phyloP scores from a whole-genome alignment of 148 eudicot species.

The Polygonum maritimum region DNA sequence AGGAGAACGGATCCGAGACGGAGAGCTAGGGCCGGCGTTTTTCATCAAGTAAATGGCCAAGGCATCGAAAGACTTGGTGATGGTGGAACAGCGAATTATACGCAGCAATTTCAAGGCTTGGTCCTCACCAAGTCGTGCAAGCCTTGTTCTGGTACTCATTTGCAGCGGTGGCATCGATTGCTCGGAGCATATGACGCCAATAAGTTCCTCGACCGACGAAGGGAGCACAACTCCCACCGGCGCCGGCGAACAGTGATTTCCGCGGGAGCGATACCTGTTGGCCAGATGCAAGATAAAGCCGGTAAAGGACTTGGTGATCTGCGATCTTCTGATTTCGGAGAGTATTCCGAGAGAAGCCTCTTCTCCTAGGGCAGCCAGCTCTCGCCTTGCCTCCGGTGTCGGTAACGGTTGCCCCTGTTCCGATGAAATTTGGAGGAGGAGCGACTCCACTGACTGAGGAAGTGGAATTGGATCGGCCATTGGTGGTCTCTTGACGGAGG shows the following conservation, averaged over 20 bases:
- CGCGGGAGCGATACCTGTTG: background rate
- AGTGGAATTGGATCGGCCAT: background rate
- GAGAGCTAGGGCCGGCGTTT: background rate
- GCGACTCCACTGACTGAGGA: slow-evolving; percentile 21
- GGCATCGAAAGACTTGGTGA: background rate
- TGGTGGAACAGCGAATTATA: background rate
- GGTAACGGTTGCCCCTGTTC: slow-evolving; percentile 24
- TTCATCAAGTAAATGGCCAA: background rate
- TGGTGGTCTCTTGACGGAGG: background rate
- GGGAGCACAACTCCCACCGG: slow-evolving; percentile 10
- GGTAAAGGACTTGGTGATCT: background rate
- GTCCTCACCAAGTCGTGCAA: background rate
- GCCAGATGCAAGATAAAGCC: slow-evolving; percentile 18
- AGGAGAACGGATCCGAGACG: background rate
- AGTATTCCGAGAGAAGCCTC: slow-evolving; percentile 21
- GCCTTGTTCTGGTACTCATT: background rate
- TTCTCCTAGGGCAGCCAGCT: slow-evolving; percentile 25
- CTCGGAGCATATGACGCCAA: background rate
- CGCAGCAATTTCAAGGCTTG: background rate
- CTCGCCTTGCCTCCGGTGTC: background rate
- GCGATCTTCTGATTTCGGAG: background rate
- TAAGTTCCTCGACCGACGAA: slow-evolving; percentile 8
- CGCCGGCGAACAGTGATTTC: background rate
- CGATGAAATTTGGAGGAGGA: slow-evolving; percentile 14
- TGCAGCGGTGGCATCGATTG: slow-evolving; percentile 8